Evolutionary conservation across 2,329 filamentous ascomycete species (phyloP).

Genomic region (Byssoonygena ceratinophila): DNA sequence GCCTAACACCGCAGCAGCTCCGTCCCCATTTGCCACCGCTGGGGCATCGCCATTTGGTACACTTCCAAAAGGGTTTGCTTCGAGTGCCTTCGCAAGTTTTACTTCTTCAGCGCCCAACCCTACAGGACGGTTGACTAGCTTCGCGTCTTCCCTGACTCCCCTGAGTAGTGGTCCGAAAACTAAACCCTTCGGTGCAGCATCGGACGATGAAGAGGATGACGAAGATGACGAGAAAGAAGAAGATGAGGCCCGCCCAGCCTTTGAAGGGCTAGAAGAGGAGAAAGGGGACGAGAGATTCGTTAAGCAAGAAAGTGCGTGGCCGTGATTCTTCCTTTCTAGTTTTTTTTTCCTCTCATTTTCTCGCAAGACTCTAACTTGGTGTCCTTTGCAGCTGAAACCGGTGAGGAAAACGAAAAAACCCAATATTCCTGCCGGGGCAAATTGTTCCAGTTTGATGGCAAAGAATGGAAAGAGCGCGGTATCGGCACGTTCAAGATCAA

Average conservation of each 20-base stretch:
- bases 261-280: slow-evolving; percentile 42
- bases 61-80: slow-evolving; percentile 28
- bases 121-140: slow-evolving; percentile 49
- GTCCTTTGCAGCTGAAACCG: slow-evolving; percentile 58
- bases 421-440: slow-evolving; percentile 68
- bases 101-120: slow-evolving; percentile 35
- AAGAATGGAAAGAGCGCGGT: slow-evolving; percentile 82
- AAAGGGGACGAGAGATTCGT: slow-evolving; percentile 42
- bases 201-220: slow-evolving; percentile 44
- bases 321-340: background rate
- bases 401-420: slow-evolving; percentile 72
- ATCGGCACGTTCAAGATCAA: slow-evolving; percentile 78
- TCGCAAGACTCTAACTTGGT: slow-evolving; percentile 40
- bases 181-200: slow-evolving; percentile 62
- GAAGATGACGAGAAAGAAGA: slow-evolving; percentile 43
- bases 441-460: slow-evolving; percentile 65
- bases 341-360: background rate
- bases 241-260: slow-evolving; percentile 38
- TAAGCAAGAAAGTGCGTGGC: slow-evolving; percentile 54
- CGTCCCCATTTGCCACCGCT: slow-evolving; percentile 24
- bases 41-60: slow-evolving; percentile 31
- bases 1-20: slow-evolving; percentile 15
- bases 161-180: slow-evolving; percentile 29
- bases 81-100: slow-evolving; percentile 40
- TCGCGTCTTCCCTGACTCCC: slow-evolving; percentile 51